Conservation (phyloP, 169 alveolate genomes). For the Plasmodium chabaudi region DNA sequence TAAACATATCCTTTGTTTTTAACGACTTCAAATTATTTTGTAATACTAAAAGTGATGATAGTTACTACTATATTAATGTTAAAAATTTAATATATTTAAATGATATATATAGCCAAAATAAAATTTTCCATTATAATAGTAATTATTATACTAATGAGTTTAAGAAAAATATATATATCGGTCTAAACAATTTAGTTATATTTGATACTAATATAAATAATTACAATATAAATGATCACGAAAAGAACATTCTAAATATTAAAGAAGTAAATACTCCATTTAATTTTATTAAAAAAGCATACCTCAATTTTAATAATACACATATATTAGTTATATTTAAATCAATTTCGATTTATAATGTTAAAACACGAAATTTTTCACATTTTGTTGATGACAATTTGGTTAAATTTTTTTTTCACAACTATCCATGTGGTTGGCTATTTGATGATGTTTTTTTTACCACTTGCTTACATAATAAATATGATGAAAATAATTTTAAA, state of each 20-base stretch:
- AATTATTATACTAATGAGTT: conserved; percentile 63
- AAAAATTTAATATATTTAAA: conserved; percentile 48
- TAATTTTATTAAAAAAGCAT: conserved; percentile 61
- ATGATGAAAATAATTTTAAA: conserved; percentile 70
- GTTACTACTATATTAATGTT: conserved; percentile 26
- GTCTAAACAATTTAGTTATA: conserved; percentile 50
- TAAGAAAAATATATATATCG: conserved; percentile 41
- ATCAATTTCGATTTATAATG: conserved; percentile 40
- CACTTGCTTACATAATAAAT: conserved; percentile 64
- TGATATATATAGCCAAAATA: conserved; percentile 62
- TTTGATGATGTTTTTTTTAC: conserved; percentile 59
- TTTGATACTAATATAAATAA: conserved; percentile 58
- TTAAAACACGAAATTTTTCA: conserved; percentile 57
- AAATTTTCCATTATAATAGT: conserved; percentile 68
- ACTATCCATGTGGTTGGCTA: conserved; percentile 73
- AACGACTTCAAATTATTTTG: conserved; percentile 64
- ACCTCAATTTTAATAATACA: conserved; percentile 58
- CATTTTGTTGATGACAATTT: conserved; percentile 59
- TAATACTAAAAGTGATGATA: conserved; percentile 1
- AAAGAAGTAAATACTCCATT: conserved; percentile 71
- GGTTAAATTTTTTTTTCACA: conserved; percentile 58
- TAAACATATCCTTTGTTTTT: conserved; percentile 58
- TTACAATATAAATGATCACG: conserved; percentile 46
- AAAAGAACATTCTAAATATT: conserved; percentile 36
- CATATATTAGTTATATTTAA: conserved; percentile 52